Evolutionary conservation across 257 asterid genomes (phyloP), one percentile per base, ranked within the genome.

Genomic region (Oldenlandia corymbosa): DNA sequence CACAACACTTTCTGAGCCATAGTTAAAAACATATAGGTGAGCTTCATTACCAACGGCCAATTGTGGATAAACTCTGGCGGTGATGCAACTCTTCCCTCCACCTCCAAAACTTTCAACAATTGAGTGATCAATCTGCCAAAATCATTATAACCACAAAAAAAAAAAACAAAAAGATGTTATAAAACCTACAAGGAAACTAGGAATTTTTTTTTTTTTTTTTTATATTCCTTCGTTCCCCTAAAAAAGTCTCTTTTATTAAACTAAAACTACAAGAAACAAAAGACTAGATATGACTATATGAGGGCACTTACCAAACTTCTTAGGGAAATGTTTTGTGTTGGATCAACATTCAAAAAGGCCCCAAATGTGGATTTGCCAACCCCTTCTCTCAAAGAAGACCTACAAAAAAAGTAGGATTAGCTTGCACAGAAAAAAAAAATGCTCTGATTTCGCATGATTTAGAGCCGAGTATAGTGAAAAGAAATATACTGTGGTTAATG

Each of bases 51-150:
- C 68, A 60, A 65, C 53, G 20, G 75, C 75, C 41, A 69, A 7
- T 28, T 47, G 56, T 24, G 76, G 79, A 63, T 63, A 73, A 24
- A 62, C 82, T 67, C 82, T 78, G 1, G 82, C 47, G 58, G 79
- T 74, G 31, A 78, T 78, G 62, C 79, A 78, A 53, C 51, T 62
- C 47, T 56, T 73, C 59, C 79, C 82, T 48, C 46, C 70, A 34
- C 77, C 77, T 14, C 75, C 77, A 70, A 66, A 78, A 46, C 82
- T 78, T 42, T 77, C 82, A 24, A 77, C 37, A 2, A 77, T 77
- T 13, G 82, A 78, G 62, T 74, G 74, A 27, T 78, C 79, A 26
- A 78, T 73, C 74, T 73, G 79, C 49, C n/a, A n/a, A 66, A 32
- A 26, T n/a, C n/a, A n/a, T n/a, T n/a, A n/a, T n/a, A n/a, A n/a